Evolutionary conservation across 2,329 filamentous ascomycete genomes (phyloP), one percentile per base, ranked within the genome.

Genomic region (Tolypocladium nubicola): DNA sequence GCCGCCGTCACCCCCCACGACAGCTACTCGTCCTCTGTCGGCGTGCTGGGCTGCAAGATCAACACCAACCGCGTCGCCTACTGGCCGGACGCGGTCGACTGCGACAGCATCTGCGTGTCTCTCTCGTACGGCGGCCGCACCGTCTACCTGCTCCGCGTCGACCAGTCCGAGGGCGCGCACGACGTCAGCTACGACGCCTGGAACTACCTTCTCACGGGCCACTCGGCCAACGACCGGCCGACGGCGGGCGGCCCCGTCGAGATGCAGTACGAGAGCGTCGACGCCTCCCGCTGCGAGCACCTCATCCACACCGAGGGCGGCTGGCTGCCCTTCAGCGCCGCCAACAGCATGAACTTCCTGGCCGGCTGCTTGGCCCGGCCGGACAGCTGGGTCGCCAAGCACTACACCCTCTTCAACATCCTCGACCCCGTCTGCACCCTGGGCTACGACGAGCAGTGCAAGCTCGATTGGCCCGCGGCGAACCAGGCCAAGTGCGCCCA

Each of bases 161-260:
- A 85, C 69, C 72, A 76, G 60, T 84, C 81, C 0, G 72, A 74
- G 57, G 81, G 80, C 57, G 81, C 81, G 37, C 67, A 83, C 68
- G 82, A 85, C 66, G 74, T 85, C 65, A 77, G 73, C 65, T 85
- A 84, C 72, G 81, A 84, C 63, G 81, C 82, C 26, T 85, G 80
- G 79, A 83, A 83, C 70, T 82, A 81, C 62, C 78, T 85, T n/a
- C 64, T 70, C 53, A 79, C 75, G 0, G 78, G 78, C 57, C 58
- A 75, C 55, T 71, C 73, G 3, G 81, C 81, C 4, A 71, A 70
- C 1, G 66, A 74, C 16, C 67, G 74, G 52, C 79, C 80, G 33
- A 70, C 67, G 3, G 66, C 71, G 2, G 81, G 80, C 53, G 81
- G 80, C 23, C 71, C 71, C 13, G 63, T 80, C 26, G 67, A 71